Base-by-base conservation (phyloP, 2,329 filamentous ascomycete genomes). In the Arachnomyces sp. region DNA sequence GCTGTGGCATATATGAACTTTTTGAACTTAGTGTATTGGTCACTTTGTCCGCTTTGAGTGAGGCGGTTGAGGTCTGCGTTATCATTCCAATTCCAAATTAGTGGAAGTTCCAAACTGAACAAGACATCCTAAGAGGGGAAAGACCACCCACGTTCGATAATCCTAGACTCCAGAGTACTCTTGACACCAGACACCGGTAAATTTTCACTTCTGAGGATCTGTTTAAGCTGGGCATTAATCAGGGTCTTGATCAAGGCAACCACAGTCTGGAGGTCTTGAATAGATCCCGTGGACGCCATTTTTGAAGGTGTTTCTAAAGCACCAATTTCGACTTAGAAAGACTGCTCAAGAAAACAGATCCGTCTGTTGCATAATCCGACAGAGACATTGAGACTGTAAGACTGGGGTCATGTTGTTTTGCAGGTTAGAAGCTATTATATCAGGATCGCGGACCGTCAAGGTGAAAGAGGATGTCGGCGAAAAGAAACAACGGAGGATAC, bases 121-220 rank as follows among this genome's bases (percentile, higher is more conserved):
- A 37, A 14, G 17, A 36, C 32, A 28, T 36, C 31, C 32, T 16
- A 42, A 35, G 34, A 31, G 43, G 43, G 38, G 41, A 46, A 41
- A 78, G 20, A 25, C 9, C 20, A 25, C 20, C 5, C 72, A 96
- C 92, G 76, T 43, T 77, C 70, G 47, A 82, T 77, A 45, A 95
- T 84, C 53, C 90, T 81, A 43, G 69, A 67, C 64, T 94, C 88
- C 44, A 96, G 69, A 31, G 84, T 76, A 28, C 79, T 77, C 70
- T 98, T 98, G 54, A 92, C 82, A 14, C 92, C 92, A 18, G 82
- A 84, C 45, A 85, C 82, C 49, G 77, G 75, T 28, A 94, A 70
- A 34, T 79, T 76, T 65, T 94, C 85, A 45, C 76, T 70, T 47
- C 78, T 75, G 56, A 90, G 84, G 49, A 96, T 81, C 38, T 73